phyloP scores from a whole-genome alignment of 2,329 filamentous ascomycete genomes.

The Penicillium sp. region DNA sequence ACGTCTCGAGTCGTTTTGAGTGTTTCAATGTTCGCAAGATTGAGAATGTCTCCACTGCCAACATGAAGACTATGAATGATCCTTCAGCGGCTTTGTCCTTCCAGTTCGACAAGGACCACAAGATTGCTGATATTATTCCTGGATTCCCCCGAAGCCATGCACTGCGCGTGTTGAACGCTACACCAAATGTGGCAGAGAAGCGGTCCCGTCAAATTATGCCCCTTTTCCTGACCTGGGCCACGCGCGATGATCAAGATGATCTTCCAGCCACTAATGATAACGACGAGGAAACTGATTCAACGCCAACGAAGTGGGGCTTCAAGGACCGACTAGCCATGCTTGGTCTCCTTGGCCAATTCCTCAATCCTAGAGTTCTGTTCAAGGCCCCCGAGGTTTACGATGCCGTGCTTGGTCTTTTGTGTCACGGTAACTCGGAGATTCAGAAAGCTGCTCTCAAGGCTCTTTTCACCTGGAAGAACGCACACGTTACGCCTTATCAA shows the following conservation, averaged over 20 bases:
- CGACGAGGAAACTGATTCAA: conserved; percentile 21
- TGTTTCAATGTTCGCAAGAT: conserved; percentile 75
- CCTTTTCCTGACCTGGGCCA: conserved; percentile 81
- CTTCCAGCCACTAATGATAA: conserved; percentile 25
- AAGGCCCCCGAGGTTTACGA: conserved; percentile 75
- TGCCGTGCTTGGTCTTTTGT: conserved; percentile 73
- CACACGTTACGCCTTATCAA: conserved; percentile 74
- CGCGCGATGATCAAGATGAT: conserved; percentile 52
- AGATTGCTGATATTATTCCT: conserved; percentile 33
- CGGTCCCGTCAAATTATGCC: conserved; percentile 84
- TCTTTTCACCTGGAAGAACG: conserved; percentile 86
- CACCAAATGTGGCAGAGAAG: conserved; percentile 81
- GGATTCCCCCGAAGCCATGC: conserved; percentile 72
- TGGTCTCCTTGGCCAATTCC: conserved; percentile 79
- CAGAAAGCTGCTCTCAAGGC: conserved; percentile 85
- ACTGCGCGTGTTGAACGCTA: conserved; percentile 73
- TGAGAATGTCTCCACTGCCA: conserved; percentile 54
- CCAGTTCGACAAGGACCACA: conserved; percentile 68
- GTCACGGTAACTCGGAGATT: conserved; percentile 87
- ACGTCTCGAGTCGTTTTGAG: conserved; percentile 66
- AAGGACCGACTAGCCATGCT: conserved; percentile 82
- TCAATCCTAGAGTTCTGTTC: conserved; percentile 83
- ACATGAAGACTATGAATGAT: conserved; percentile 58
- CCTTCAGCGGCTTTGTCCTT: conserved; percentile 63
- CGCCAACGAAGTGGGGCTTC: conserved; percentile 47